These are phyloP conservation scores for Orbilia quercus DNA, from an alignment of 2,329 filamentous ascomycete genomes.

Conservation along the genomic window DNA sequence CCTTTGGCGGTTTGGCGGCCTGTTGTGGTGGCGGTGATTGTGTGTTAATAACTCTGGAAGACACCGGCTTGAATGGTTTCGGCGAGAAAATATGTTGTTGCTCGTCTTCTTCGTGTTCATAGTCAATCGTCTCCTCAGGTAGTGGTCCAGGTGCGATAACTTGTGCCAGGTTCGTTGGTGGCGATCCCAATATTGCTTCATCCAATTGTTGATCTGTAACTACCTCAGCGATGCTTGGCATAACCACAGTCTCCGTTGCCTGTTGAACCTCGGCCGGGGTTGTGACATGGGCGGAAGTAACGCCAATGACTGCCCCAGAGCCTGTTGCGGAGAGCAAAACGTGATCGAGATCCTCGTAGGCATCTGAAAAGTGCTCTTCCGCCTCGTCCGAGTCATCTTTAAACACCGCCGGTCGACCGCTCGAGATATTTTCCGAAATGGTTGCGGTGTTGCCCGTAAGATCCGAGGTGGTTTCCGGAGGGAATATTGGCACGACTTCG, in stretches of 20 bases:
- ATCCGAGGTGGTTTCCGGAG: constrained; percentile 25
- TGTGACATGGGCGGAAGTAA: constrained; percentile 28
- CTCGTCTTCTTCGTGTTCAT: constrained; percentile 14
- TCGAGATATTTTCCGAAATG: constrained; percentile 37
- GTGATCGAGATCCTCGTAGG: constrained; percentile 50
- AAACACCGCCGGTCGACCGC: constrained; percentile 35
- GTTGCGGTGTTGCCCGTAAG: constrained; percentile 24
- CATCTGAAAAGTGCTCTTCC: constrained; percentile 52
- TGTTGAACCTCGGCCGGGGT: constrained; percentile 3
- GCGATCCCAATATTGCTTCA: constrained; percentile 14
- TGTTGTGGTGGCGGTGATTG: constrained; percentile 22
- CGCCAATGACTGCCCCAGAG: constrained; percentile 38
- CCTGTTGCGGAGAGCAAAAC: constrained; percentile 47
- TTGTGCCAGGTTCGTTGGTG: constrained; percentile 21
- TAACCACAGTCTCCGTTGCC: constrained; percentile 20
- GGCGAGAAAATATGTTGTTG: constrained; percentile 30
- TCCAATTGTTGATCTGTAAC: constrained; percentile 32
- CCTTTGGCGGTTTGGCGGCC: background rate
- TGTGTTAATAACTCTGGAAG: constrained; percentile 35
- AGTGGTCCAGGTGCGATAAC: constrained; percentile 22
- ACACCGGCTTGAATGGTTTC: constrained; percentile 49
- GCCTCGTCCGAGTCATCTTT: constrained; percentile 45
- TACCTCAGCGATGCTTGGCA: constrained; percentile 43
- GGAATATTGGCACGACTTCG: constrained; percentile 48
- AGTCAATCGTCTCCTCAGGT: constrained; percentile 35